These are phyloP conservation scores for Fusarium sp. DNA, from an alignment of 2,329 filamentous ascomycete species.

Conservation along the genomic window DNA sequence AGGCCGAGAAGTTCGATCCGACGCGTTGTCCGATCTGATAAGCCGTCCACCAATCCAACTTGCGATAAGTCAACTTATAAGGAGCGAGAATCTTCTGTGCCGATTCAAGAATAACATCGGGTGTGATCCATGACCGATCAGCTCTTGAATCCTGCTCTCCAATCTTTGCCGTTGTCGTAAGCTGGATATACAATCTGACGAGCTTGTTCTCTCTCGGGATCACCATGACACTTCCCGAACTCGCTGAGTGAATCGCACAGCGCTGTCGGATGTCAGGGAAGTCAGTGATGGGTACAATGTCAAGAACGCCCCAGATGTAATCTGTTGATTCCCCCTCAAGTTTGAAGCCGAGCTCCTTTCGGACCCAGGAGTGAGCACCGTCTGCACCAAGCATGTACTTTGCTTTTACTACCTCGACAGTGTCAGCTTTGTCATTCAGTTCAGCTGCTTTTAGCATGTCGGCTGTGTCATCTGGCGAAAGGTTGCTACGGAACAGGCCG, in stretches of 20 bases:
- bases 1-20: constrained; percentile 63
- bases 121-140: constrained; percentile 70
- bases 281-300: constrained; percentile 56
- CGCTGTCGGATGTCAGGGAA: constrained; percentile 69
- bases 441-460: constrained; percentile 54
- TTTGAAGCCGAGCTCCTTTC: constrained; percentile 61
- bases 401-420: constrained; percentile 46
- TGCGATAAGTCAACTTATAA: constrained; percentile 71
- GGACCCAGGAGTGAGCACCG: constrained; percentile 73
- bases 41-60: constrained; percentile 58
- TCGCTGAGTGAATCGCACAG: constrained; percentile 65
- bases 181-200: constrained; percentile 72
- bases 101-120: constrained; percentile 68
- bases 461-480: constrained; percentile 61
- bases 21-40: constrained; percentile 74
- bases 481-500: constrained; percentile 5
- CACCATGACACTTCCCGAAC: constrained; percentile 69
- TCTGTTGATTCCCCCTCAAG: constrained; percentile 65
- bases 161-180: neutral
- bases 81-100: constrained; percentile 73
- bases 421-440: constrained; percentile 30
- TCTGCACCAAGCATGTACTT: constrained; percentile 75
- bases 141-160: constrained; percentile 49
- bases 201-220: constrained; percentile 72
- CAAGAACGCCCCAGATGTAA: constrained; percentile 62